Percentiles rank a stretch among this genome's conserved stretches.
Conservation (phyloP, 2,329 filamentous ascomycete genomes). For the Phialophora verrucosa region DNA sequence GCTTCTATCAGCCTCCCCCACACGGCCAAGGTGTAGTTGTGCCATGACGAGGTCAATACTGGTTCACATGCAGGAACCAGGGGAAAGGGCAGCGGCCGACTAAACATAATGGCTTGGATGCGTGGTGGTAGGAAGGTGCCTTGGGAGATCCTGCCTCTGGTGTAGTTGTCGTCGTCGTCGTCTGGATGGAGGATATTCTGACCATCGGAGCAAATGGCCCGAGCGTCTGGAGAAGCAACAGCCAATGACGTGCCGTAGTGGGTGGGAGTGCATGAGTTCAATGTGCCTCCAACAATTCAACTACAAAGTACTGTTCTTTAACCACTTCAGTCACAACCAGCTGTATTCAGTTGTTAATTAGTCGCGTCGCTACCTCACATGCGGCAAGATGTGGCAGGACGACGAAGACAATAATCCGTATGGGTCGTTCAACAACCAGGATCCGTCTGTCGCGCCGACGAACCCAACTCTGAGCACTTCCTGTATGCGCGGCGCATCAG, state of each 20-base stretch:
- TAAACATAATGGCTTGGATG: background rate
- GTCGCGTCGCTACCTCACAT: background rate
- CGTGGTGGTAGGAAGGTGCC: background rate
- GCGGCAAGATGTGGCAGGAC: conserved; percentile 78
- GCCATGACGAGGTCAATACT: background rate
- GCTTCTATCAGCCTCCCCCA: background rate
- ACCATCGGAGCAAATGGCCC: background rate
- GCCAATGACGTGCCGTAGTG: conserved; percentile 31
- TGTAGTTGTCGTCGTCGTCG: background rate
- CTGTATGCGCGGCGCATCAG: conserved; percentile 23
- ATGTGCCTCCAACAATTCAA: conserved; percentile 6
- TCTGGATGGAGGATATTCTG: background rate
- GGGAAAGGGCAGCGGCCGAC: background rate
- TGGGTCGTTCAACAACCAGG: conserved; percentile 87
- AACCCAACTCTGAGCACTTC: conserved; percentile 29
- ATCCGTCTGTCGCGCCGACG: conserved; percentile 47
- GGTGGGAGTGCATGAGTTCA: conserved; percentile 14
- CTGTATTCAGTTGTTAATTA: background rate
- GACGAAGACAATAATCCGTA: conserved; percentile 99
- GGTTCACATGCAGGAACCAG: background rate
- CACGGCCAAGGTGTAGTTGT: background rate
- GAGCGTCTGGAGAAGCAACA: conserved; percentile 2
- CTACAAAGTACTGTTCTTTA: background rate
- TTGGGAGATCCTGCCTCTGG: background rate
- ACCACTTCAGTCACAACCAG: conserved; percentile 4